phyloP scores from a whole-genome alignment of 2,329 filamentous ascomycete genomes.

The Pseudocercospora cruenta region DNA sequence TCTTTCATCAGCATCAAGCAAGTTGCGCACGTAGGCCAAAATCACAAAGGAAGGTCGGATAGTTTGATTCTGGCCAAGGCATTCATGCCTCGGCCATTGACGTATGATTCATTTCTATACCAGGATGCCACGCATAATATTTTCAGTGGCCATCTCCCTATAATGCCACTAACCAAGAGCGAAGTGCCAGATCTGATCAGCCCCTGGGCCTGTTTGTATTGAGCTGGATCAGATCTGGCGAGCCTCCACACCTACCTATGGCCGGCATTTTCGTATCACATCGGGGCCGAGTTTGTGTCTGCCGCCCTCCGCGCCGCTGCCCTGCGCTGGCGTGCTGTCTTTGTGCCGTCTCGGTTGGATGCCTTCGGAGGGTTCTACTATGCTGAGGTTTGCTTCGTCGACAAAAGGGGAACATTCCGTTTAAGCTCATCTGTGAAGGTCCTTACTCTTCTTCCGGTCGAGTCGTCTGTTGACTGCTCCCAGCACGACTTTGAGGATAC shows the following conservation, averaged over 20 bases:
- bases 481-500: constrained; percentile 79
- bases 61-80: background rate
- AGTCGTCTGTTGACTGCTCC: constrained; percentile 72
- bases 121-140: background rate
- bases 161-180: too few species aligned
- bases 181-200: background rate
- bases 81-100: background rate
- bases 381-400: constrained; percentile 20
- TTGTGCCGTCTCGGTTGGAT: constrained; percentile 28
- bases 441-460: constrained; percentile 53
- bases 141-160: too few species aligned
- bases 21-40: background rate
- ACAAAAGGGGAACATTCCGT: background rate
- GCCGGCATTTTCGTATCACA: constrained; percentile 54
- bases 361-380: constrained; percentile 29
- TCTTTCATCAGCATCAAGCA: background rate
- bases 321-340: constrained; percentile 38
- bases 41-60: background rate
- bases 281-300: constrained; percentile 51
- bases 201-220: background rate
- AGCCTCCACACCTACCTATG: constrained; percentile 47
- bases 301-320: constrained; percentile 28
- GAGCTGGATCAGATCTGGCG: constrained; percentile 21
- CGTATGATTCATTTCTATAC: background rate
- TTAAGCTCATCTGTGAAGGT: background rate